phyloP scores from a whole-genome alignment of 1,284 basidiomycete species.

The Coniferiporia sulphurascens region DNA sequence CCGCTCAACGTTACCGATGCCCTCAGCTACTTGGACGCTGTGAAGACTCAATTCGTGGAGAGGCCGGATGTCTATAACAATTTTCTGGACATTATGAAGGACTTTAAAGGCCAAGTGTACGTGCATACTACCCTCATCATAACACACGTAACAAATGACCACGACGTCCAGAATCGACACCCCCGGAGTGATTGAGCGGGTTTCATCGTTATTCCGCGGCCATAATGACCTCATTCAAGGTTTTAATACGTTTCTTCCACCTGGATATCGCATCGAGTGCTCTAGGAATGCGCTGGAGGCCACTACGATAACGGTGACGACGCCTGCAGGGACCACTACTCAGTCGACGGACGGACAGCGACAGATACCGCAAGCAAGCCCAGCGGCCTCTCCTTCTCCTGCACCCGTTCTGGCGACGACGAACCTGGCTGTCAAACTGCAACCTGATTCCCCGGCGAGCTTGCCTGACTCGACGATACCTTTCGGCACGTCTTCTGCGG shows the following conservation, averaged over 20 bases:
- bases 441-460: constrained; percentile 21
- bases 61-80: constrained; percentile 96
- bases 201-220: constrained; percentile 92
- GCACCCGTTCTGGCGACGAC: constrained; percentile 21
- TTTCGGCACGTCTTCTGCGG: constrained; percentile 26
- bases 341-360: constrained; percentile 34
- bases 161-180: constrained; percentile 86
- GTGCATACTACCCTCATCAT: constrained; percentile 30
- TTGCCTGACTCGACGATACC: constrained; percentile 24
- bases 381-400: constrained; percentile 23
- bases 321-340: constrained; percentile 81
- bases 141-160: constrained; percentile 4
- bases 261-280: constrained; percentile 95
- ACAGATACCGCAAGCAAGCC: constrained; percentile 36
- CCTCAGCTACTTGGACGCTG: constrained; percentile 94
- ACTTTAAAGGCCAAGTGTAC: constrained; percentile 93
- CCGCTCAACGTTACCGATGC: constrained; percentile 57
- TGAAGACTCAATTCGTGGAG: constrained; percentile 90
- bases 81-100: constrained; percentile 99
- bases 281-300: constrained; percentile 70
- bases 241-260: constrained; percentile 98
- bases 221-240: constrained; percentile 94
- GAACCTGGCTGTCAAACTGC: constrained; percentile 24
- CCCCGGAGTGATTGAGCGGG: constrained; percentile 96
- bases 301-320: constrained; percentile 91